phyloP scores from a whole-genome alignment of 495 filamentous ascomycete genomes.

The Penicillium lividum region DNA sequence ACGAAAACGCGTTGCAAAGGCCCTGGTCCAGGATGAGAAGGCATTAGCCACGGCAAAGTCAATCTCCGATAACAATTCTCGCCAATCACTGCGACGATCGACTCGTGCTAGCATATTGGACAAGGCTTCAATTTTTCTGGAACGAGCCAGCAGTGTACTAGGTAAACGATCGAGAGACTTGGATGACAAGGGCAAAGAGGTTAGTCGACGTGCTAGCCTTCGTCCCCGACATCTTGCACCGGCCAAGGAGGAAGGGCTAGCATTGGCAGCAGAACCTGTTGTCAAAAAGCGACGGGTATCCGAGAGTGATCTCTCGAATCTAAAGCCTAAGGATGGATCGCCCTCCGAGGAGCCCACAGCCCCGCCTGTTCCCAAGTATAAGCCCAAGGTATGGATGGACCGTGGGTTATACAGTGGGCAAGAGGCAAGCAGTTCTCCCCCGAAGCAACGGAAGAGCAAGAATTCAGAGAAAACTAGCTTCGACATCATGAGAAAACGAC shows the following conservation, averaged over 20 bases:
- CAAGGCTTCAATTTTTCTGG: slow-evolving; percentile 48
- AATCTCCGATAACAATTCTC: slow-evolving; percentile 19
- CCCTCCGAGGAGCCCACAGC: slow-evolving; percentile 37
- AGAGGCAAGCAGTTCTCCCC: slow-evolving; percentile 62
- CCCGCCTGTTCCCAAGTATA: slow-evolving; percentile 39
- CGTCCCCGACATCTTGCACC: slow-evolving; percentile 37
- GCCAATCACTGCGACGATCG: slow-evolving; percentile 34
- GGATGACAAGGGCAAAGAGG: slow-evolving; percentile 44
- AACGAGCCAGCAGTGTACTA: slow-evolving; percentile 46
- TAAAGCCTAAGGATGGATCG: slow-evolving; percentile 37
- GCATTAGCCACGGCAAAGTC: slow-evolving; percentile 13
- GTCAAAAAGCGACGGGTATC: slow-evolving; percentile 52
- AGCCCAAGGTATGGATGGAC: slow-evolving; percentile 69
- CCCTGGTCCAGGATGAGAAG: slow-evolving; percentile 48
- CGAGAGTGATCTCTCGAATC: slow-evolving; percentile 49
- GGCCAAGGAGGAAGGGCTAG: slow-evolving; percentile 34
- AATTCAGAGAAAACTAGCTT: slow-evolving; percentile 47
- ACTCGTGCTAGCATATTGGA: slow-evolving; percentile 43
- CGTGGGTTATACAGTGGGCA: slow-evolving; percentile 92
- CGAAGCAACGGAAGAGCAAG: slow-evolving; percentile 62
- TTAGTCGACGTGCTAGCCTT: slow-evolving; percentile 42
- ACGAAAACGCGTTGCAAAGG: slow-evolving; percentile 52
- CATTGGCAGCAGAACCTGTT: slow-evolving; percentile 31
- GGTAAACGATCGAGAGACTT: slow-evolving; percentile 56
- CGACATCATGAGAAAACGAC: slow-evolving; percentile 34